Evolutionary conservation across 2,329 filamentous ascomycete species (phyloP).

Genomic region (Scopulariopsis brevicaulis): DNA sequence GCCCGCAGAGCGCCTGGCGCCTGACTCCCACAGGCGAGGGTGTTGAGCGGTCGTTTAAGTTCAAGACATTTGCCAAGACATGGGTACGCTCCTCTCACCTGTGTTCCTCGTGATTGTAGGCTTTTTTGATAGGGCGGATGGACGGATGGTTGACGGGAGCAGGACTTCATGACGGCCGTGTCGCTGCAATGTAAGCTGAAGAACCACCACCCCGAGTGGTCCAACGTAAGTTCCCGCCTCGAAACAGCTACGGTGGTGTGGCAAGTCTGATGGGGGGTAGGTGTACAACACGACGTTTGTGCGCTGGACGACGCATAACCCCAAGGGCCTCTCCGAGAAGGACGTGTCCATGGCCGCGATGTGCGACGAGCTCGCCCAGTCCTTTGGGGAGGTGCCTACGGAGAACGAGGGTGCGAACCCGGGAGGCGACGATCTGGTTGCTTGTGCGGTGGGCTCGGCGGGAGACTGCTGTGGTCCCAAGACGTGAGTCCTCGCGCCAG

Average conservation of each 20-base stretch:
- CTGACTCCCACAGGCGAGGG: constrained; percentile 38
- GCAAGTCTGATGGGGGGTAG: constrained; percentile 20
- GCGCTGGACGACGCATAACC: constrained; percentile 63
- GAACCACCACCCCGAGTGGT: constrained; percentile 69
- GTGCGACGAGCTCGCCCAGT: constrained; percentile 47
- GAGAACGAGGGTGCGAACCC: constrained; percentile 16
- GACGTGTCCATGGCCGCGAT: constrained; percentile 50
- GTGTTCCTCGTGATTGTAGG: neutral
- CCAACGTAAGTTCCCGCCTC: constrained; percentile 41
- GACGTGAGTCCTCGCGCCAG: constrained; percentile 13
- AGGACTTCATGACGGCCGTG: constrained; percentile 68
- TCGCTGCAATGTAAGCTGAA: constrained; percentile 55
- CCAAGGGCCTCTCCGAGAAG: constrained; percentile 50
- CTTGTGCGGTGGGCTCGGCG: constrained; percentile 29
- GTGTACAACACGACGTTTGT: constrained; percentile 61
- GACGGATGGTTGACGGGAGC: neutral
- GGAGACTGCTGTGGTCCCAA: constrained; percentile 45
- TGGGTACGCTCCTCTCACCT: constrained; percentile 36
- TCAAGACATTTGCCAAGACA: constrained; percentile 54
- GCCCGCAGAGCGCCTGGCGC: constrained; percentile 30
- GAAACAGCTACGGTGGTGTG: neutral
- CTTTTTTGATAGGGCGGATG: neutral
- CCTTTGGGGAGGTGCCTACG: constrained; percentile 41
- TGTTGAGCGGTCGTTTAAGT: constrained; percentile 48
- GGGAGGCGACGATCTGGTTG: constrained; percentile 29